Percentiles rank a stretch among this genome's conserved stretches.
These are phyloP conservation scores for Pseudogymnoascus sp. DNA, from an alignment of 2,329 filamentous ascomycete genomes.

Conservation along the genomic window DNA sequence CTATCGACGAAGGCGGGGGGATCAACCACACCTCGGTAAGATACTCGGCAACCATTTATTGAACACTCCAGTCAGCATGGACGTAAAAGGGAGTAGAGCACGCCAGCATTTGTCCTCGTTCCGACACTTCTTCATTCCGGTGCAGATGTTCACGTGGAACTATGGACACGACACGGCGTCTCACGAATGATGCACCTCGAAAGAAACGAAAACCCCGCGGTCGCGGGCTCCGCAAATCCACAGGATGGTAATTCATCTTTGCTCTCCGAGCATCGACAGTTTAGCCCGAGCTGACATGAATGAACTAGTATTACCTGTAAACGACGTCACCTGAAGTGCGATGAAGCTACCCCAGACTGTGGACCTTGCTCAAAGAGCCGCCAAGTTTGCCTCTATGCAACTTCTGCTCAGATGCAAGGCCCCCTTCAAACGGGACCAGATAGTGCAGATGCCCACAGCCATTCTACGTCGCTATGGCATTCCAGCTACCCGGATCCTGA, in stretches of 20 bases:
- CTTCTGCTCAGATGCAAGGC: neutral
- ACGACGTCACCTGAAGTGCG: conserved; percentile 40
- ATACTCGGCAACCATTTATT: neutral
- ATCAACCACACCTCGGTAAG: neutral
- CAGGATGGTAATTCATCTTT: conserved; percentile 29
- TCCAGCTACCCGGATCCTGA: conserved; percentile 6
- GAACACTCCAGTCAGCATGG: neutral
- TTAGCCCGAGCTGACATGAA: neutral
- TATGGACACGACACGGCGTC: neutral
- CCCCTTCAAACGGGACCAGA: neutral
- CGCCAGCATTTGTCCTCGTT: neutral
- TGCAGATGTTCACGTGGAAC: neutral
- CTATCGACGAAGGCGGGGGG: neutral
- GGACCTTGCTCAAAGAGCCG: conserved; percentile 37
- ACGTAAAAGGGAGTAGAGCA: neutral
- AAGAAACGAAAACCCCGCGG: conserved; percentile 32
- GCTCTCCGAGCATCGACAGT: neutral
- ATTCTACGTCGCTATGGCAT: neutral
- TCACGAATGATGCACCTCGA: neutral
- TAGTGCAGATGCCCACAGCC: neutral
- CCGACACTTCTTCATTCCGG: neutral
- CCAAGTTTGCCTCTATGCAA: conserved; percentile 35
- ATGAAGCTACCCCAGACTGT: conserved; percentile 38
- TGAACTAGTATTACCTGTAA: conserved; percentile 35
- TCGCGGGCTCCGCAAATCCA: conserved; percentile 36